Evolutionary conservation across 169 alveolate species (phyloP).

Genomic region (Plasmodium adleri): DNA sequence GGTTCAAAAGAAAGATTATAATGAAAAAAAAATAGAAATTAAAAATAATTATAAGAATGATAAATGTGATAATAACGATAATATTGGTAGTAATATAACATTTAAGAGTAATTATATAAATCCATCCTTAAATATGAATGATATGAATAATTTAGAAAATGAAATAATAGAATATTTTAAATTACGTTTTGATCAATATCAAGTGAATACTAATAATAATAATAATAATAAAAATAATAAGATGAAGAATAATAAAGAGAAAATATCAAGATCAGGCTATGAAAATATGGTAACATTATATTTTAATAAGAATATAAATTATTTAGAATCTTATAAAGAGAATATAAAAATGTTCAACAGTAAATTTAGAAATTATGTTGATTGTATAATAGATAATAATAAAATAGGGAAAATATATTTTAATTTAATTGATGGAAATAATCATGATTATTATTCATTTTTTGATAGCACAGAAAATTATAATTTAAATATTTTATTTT

Average conservation of each 20-base stretch:
- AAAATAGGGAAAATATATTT: constrained; percentile 3
- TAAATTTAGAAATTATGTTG: constrained; percentile 25
- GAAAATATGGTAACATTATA: too few species aligned
- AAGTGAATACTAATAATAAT: neutral
- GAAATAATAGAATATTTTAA: constrained; percentile 7
- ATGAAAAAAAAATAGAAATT: too few species aligned
- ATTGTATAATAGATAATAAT: constrained; percentile 12
- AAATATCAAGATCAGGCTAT: neutral
- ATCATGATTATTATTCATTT: constrained; percentile 28
- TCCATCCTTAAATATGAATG: neutral
- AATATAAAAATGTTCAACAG: constrained; percentile 1
- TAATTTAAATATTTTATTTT: constrained; percentile 46
- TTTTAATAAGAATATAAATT: neutral
- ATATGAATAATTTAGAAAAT: neutral
- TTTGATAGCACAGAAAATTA: constrained; percentile 24
- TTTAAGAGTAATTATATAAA: neutral
- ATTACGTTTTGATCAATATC: neutral
- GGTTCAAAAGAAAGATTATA: too few species aligned
- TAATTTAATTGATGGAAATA: constrained; percentile 40
- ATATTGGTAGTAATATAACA: too few species aligned
- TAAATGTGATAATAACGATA: too few species aligned
- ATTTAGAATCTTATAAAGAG: constrained; percentile 11
- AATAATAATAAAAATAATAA: neutral
- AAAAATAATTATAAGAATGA: too few species aligned
- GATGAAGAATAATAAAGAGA: neutral